Evolutionary conservation across 352 stramenopile species (phyloP).

Genomic region (Globisporangium iwayamae): DNA sequence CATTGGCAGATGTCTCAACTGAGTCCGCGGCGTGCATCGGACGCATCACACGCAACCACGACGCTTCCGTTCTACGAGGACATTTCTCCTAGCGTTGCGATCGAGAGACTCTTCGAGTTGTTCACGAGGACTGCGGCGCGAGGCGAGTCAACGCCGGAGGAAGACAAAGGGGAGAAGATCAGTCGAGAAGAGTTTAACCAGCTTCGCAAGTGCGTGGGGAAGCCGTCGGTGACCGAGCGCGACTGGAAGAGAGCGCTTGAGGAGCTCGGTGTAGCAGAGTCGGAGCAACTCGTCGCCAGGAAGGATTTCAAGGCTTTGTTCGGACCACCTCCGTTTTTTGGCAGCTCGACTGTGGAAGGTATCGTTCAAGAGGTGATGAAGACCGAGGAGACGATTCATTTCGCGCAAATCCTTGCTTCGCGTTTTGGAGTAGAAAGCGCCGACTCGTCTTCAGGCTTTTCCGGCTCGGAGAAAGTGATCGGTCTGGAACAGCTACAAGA

Average conservation of each 20-base stretch:
- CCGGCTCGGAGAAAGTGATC: conserved; percentile 22
- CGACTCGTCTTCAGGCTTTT: neutral
- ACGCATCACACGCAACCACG: conserved; percentile 26
- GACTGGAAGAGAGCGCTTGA: conserved; percentile 45
- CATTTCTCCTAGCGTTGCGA: conserved; percentile 36
- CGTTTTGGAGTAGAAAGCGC: conserved; percentile 27
- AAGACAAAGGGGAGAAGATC: conserved; percentile 7
- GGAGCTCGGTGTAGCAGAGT: conserved; percentile 23
- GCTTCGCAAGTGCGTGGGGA: conserved; percentile 35
- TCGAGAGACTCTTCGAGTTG: conserved; percentile 41
- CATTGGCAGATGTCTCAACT: conserved; percentile 34
- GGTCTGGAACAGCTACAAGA: conserved; percentile 30
- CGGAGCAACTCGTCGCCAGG: conserved; percentile 20
- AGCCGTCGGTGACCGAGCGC: conserved; percentile 16
- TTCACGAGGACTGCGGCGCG: conserved; percentile 15
- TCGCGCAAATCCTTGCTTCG: conserved; percentile 32
- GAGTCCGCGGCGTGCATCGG: conserved; percentile 29
- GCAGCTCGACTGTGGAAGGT: conserved; percentile 30
- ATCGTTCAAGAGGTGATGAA: conserved; percentile 43
- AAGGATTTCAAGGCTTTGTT: conserved; percentile 57
- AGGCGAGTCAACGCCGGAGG: neutral
- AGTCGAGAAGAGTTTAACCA: conserved; percentile 36
- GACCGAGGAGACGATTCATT: conserved; percentile 40
- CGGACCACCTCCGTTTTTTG: conserved; percentile 52
- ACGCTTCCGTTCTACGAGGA: conserved; percentile 54